Evolutionary conservation across 192 early-diverging fungal species (phyloP), one percentile per base, ranked within the genome.

Genomic region (Irineochytrium annulatum): DNA sequence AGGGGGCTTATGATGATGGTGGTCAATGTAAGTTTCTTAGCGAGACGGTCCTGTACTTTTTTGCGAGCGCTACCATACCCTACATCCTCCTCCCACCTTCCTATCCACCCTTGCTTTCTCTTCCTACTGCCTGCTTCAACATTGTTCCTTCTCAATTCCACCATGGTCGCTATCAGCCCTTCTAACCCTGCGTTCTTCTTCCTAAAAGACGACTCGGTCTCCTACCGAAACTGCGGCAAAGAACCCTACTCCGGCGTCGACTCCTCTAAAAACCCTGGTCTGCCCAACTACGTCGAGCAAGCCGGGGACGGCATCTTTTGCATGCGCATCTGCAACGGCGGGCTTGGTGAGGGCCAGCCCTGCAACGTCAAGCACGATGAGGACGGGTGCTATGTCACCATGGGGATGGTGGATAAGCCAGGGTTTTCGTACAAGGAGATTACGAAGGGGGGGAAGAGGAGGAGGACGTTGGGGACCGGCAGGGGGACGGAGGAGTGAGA

Each of bases 221-320:
- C 58, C 6, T 72, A 57, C 49, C 17, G 30, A 3, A 32, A 22
- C 43, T 72, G 65, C 48, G 70, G 70, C 22, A 69, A 72, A 48
- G 70, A 71, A 31, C 70, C 70, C n/a, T 71, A 71, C 37, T 69
- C 65, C 13, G 65, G 70, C 34, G 33, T 30, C 31, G 64, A 61
- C 27, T 44, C 51, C 2, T 52, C 35, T 33, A 60, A 35, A 0
- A 46, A 69, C 20, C 52, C 65, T n/a, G 46, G 43, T 14, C n/a
- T 58, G 26, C 20, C 32, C 0, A 20, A 72, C 30, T 71, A 71
- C 37, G 54, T 71, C 37, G 43, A 48, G 52, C 58, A 61, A 41
- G 70, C 70, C 43, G 70, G 70, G 31, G 43, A 72, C 43, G 65
- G 70, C 34, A 69, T 52, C 22, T 72, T 68, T 39, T 72, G 70